Evolutionary conservation across 1,139 yeast genomes (phyloP).

Genomic region (Scheffersomyces illinoinensis): DNA sequence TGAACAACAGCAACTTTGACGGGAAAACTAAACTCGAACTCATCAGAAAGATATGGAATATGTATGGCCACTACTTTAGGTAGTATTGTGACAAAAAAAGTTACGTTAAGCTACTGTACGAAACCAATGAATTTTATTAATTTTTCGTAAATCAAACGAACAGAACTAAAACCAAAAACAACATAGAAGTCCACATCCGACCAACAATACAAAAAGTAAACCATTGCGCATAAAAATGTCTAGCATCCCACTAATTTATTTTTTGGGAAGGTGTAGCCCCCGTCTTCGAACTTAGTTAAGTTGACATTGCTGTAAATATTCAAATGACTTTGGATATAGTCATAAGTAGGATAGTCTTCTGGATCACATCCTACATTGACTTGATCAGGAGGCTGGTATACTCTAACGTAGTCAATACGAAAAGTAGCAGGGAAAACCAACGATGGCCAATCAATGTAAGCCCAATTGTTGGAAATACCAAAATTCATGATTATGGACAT

Average conservation of each 20-base stretch:
- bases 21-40: slow-evolving; percentile 40
- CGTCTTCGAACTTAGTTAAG: slow-evolving; percentile 62
- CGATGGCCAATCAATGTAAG: slow-evolving; percentile 76
- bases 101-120: neutral
- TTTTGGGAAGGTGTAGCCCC: slow-evolving; percentile 69
- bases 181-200: slow-evolving; percentile 4
- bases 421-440: slow-evolving; percentile 67
- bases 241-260: slow-evolving; percentile 30
- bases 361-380: slow-evolving; percentile 75
- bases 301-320: slow-evolving; percentile 65
- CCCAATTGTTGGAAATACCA: slow-evolving; percentile 83
- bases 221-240: neutral
- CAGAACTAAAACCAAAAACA: neutral
- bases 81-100: slow-evolving; percentile 3
- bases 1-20: slow-evolving; percentile 33
- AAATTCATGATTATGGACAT: slow-evolving; percentile 78
- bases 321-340: slow-evolving; percentile 65
- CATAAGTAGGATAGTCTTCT: slow-evolving; percentile 64
- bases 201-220: neutral
- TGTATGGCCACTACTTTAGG: slow-evolving; percentile 45
- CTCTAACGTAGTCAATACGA: slow-evolving; percentile 73
- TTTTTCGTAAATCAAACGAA: neutral
- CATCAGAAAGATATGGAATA: slow-evolving; percentile 56
- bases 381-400: slow-evolving; percentile 67
- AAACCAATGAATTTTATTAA: neutral